These are phyloP conservation scores for Tylopilus subfusipes DNA, from an alignment of 768 basidiomycete species.

Conservation along the genomic window DNA sequence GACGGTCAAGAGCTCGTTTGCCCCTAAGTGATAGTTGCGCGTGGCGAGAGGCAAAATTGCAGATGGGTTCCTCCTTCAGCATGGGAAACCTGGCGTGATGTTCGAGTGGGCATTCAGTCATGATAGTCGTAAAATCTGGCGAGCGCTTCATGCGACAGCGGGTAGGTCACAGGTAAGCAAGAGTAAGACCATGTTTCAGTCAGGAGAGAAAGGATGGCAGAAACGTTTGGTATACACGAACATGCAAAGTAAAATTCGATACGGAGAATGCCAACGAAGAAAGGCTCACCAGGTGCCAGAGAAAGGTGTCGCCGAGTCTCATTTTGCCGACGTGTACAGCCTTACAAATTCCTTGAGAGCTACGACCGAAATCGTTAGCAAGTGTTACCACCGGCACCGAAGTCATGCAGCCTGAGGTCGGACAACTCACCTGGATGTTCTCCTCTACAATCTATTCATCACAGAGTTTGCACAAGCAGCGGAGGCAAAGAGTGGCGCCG, in stretches of 20 bases:
- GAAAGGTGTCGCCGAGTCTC: conserved; percentile 7
- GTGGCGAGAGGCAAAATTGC: background rate
- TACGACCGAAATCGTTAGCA: background rate
- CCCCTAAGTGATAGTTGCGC: conserved; percentile 9
- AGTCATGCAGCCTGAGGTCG: background rate
- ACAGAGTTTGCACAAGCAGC: background rate
- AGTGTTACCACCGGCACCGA: background rate
- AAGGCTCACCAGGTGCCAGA: conserved; percentile 13
- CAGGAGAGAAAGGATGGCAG: conserved; percentile 1
- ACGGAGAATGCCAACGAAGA: background rate
- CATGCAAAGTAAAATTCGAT: background rate
- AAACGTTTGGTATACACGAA: background rate
- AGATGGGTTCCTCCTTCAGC: background rate
- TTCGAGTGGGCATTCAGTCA: conserved; percentile 14
- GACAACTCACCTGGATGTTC: conserved; percentile 2
- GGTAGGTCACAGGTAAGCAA: background rate
- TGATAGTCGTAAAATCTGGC: conserved; percentile 20
- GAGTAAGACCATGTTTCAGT: conserved; percentile 5
- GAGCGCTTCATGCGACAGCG: conserved; percentile 7
- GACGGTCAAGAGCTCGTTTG: conserved; percentile 7
- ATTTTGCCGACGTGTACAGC: conserved; percentile 1
- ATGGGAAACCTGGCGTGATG: background rate
- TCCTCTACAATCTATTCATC: conserved; percentile 10
- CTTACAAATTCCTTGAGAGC: background rate
- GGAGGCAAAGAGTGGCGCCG: conserved; percentile 8